Evolutionary conservation across 345 rosid genomes (phyloP).

Genomic region (Citrus mangshanensis): DNA sequence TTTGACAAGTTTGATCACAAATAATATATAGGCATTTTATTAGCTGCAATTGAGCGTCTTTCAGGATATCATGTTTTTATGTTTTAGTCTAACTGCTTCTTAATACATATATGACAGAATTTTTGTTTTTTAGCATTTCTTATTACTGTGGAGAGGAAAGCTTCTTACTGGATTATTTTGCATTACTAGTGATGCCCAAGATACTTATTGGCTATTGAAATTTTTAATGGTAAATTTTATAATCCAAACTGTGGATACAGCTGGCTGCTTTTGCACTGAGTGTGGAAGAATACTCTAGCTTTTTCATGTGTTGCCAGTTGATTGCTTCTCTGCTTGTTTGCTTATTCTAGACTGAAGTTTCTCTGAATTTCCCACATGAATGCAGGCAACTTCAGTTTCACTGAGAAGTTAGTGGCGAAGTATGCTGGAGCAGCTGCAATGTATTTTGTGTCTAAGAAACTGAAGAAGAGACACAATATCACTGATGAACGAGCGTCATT

Average conservation of each 20-base stretch:
- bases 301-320: not conserved
- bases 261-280: not conserved
- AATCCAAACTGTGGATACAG: not conserved
- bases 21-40: not conserved
- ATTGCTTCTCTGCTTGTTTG: not conserved
- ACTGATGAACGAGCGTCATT: constrained; percentile 84
- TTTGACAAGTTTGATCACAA: not conserved
- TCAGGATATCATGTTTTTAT: not conserved
- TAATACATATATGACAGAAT: not conserved
- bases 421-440: constrained; percentile 91
- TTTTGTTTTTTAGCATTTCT: no score
- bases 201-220: not conserved
- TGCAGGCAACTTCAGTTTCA: constrained; percentile 84
- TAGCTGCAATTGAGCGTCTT: not conserved
- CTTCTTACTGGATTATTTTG: not conserved
- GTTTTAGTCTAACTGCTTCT: not conserved
- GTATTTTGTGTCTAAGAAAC: constrained; percentile 89
- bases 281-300: not conserved
- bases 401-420: constrained; percentile 77
- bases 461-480: constrained; percentile 88
- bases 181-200: not conserved
- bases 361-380: not conserved
- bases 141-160: not conserved
- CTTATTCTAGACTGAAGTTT: not conserved
- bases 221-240: not conserved